Evolutionary conservation across 2,329 filamentous ascomycete genomes (phyloP), one percentile per base, ranked within the genome.

Genomic region (Clarireedia hainanense): DNA sequence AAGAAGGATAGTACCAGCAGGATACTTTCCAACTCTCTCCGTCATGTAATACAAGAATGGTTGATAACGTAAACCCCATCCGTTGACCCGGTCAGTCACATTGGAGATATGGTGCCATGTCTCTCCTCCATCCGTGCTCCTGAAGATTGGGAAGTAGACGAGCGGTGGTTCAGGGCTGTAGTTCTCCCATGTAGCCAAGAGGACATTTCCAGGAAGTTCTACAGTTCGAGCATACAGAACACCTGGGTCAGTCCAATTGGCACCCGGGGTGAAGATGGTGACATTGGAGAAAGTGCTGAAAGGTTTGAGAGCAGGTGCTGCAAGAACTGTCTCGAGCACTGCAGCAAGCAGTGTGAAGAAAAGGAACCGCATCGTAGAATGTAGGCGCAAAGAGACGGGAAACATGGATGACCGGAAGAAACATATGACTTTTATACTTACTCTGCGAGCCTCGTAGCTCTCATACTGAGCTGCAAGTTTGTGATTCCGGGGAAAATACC

Each of bases 11-110:
- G 85, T 88, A 2, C 85, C 86, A 4, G 76, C 77, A 1, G 75
- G 70, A 64, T 77, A 88, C 1, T 75, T 72, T 17, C 78, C 85
- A 50, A 88, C 73, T 3, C 71, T 67, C 43, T 78, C 71, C 0
- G 81, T 78, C 3, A 89, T 76, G 60, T 82, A 76, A 63, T 86
- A 87, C 14, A 89, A 73, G 67, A 81, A 80, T 0, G 86, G 86
- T 64, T 89, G 86, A 64, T 87, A 88, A 30, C 83, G 77, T 53
- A 88, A 68, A 20, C 86, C 86, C 73, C 80, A 83, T 43, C 77
- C 77, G 60, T 86, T 84, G 30, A 79, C 80, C 49, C 79, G 75
- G 65, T 89, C 86, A 14, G 80, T 73, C 9, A 89, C 80, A 15
- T 76, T 75, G 4, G 83, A 81, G 50, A 86, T 73, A 65, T 85